Base-by-base conservation (phyloP, 371 early-diverging fungal species). In the Mortierella sp. region DNA sequence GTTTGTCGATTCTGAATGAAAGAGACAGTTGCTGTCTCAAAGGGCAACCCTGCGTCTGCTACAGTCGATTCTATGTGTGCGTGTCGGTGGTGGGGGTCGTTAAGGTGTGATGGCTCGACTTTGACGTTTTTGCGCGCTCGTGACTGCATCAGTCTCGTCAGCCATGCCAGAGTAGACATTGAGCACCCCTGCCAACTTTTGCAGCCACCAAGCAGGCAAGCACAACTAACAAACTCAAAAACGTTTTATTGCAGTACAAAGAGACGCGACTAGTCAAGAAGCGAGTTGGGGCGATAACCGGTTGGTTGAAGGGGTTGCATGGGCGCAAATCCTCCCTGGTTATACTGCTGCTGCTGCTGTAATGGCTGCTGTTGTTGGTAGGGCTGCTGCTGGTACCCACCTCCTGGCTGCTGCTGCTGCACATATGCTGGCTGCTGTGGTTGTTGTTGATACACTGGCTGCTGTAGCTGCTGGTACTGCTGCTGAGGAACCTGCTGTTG, bases 331-430 rank as follows among this genome's bases (percentile, higher is more conserved):
- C 71, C 73, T 19, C 64, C 73, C 37, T 76, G 70, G 2, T 40
- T 61, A 41, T 61, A 73, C 50, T 71, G 82, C 45, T 73, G 79
- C 19, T 73, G 73, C 24, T 71, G 79, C 52, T 68, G 80, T 43
- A 24, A 39, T 67, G 50, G 73, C 61, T 45, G 79, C 45, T 80
- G 80, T 53, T 84, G 73, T 9, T 65, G 66, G 5, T 61, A 67
- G 4, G 58, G 67, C 61, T 69, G 73, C 11, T 58, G 77, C 16
- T 63, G 76, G 22, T n/a, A n/a, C n/a, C n/a, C n/a, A n/a, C n/a
- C n/a, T n/a, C 13, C 26, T 50, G 44, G 74, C 41, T 74, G 77
- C n/a, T 76, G 70, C 58, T 72, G 76, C 22, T 66, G 41, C 13
- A 70, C 19, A 11, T 61, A 65, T n/a, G n/a, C n/a, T n/a, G n/a